Conservation (phyloP, 2,329 filamentous ascomycete genomes). For the Amesomyces nigricolor region DNA sequence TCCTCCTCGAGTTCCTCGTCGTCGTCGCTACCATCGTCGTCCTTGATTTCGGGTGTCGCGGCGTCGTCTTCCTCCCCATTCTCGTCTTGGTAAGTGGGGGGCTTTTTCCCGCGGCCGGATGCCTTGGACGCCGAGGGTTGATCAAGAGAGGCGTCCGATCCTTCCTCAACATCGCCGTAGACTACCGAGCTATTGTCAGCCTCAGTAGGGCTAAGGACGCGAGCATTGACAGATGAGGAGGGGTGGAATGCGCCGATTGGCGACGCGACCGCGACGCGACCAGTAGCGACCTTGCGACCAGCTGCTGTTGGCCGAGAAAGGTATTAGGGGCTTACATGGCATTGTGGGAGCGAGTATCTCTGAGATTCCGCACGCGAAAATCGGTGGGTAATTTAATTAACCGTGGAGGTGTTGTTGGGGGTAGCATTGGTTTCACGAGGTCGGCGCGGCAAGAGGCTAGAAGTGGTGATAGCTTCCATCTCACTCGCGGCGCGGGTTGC, state of each 20-base stretch:
- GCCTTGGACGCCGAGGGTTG: slow-evolving; percentile 6
- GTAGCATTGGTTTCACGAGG: neutral
- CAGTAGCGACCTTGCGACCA: neutral
- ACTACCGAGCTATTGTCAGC: slow-evolving; percentile 26
- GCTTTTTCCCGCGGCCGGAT: slow-evolving; percentile 8
- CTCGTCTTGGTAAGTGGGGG: slow-evolving; percentile 23
- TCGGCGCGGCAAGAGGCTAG: neutral
- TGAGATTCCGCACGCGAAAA: neutral
- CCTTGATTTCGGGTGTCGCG: slow-evolving; percentile 21
- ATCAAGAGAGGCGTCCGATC: slow-evolving; percentile 28
- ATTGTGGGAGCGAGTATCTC: slow-evolving; percentile 11
- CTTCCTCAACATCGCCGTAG: slow-evolving; percentile 38
- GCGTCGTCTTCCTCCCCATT: slow-evolving; percentile 25
- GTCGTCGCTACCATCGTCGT: slow-evolving; percentile 22
- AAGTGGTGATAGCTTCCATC: slow-evolving; percentile 7
- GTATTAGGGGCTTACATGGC: slow-evolving; percentile 23
- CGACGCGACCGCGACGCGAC: slow-evolving; percentile 20
- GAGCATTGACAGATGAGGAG: neutral
- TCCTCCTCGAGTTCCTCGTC: slow-evolving; percentile 29
- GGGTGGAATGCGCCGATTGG: neutral
- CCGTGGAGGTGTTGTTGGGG: neutral
- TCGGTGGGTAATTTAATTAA: neutral
- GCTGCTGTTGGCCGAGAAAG: neutral
- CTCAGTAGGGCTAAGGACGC: too few relatives aligned
- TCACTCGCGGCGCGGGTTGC: neutral